These are phyloP conservation scores for Trichoderma sp. DNA, from an alignment of 2,329 filamentous ascomycete species.

Conservation along the genomic window DNA sequence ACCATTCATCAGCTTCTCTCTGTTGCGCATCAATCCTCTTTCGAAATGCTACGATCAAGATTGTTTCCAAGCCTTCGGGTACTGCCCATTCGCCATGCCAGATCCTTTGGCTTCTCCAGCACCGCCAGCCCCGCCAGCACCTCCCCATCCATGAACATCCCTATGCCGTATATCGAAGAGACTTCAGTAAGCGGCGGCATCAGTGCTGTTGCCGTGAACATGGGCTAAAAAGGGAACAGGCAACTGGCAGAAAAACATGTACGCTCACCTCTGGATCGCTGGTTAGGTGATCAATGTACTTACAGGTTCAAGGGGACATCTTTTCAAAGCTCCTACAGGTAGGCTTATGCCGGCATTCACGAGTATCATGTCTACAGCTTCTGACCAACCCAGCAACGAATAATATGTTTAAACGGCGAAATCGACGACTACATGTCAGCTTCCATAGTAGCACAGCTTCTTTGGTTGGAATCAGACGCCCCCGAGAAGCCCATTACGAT, in stretches of 20 bases:
- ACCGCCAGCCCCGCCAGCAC: constrained; percentile 30
- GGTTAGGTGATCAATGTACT: constrained; percentile 15
- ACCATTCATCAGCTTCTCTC: constrained; percentile 3
- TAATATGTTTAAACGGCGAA: constrained; percentile 87
- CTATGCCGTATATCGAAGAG: constrained; percentile 58
- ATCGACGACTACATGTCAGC: constrained; percentile 89
- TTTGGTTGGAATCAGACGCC: constrained; percentile 96
- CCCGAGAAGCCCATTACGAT: constrained; percentile 93
- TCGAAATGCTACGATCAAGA: constrained; percentile 32
- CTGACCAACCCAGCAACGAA: constrained; percentile 65
- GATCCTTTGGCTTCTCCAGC: constrained; percentile 45
- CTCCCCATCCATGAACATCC: constrained; percentile 41
- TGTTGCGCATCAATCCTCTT: not conserved
- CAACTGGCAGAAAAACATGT: constrained; percentile 77
- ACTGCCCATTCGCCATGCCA: constrained; percentile 36
- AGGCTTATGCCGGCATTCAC: constrained; percentile 24
- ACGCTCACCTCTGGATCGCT: constrained; percentile 31
- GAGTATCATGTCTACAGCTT: not conserved
- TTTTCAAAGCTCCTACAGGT: constrained; percentile 78
- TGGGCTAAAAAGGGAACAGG: constrained; percentile 47
- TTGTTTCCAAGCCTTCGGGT: constrained; percentile 34
- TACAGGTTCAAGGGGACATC: constrained; percentile 64
- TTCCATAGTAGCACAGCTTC: constrained; percentile 90
- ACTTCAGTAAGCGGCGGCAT: constrained; percentile 36
- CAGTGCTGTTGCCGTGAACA: not conserved